Percentiles rank a stretch among this genome's conserved stretches.
Conservation (phyloP, 208 protist genomes). For the Crithidia fasciculata region DNA sequence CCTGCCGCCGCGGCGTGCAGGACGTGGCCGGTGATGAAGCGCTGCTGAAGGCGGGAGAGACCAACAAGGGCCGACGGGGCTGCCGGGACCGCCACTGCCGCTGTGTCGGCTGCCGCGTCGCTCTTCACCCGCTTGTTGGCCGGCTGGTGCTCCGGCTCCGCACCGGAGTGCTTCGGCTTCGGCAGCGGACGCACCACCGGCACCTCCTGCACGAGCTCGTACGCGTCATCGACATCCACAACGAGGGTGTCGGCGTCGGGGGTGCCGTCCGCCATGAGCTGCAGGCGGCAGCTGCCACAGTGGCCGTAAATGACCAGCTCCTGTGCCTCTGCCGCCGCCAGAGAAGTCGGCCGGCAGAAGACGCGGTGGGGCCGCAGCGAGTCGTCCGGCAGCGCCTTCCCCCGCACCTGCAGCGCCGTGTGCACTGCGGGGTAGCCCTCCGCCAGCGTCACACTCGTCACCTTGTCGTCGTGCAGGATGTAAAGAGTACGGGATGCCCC, state of each 20-base stretch:
- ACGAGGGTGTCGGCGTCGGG: constrained; percentile 52
- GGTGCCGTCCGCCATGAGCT: constrained; percentile 57
- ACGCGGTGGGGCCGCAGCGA: constrained; percentile 26
- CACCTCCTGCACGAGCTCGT: constrained; percentile 27
- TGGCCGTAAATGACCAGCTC: constrained; percentile 50
- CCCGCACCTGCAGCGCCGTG: constrained; percentile 30
- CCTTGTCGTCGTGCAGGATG: constrained; percentile 61
- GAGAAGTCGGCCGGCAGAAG: constrained; percentile 17
- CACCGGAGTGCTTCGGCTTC: neutral
- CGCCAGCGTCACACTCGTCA: constrained; percentile 64
- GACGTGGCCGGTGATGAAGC: constrained; percentile 26
- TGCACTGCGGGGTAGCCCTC: constrained; percentile 61
- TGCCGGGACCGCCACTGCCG: neutral
- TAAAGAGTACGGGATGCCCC: constrained; percentile 38
- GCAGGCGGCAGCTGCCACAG: constrained; percentile 47
- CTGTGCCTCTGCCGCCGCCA: neutral
- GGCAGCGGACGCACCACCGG: constrained; percentile 15
- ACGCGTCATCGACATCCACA: constrained; percentile 31
- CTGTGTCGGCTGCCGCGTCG: neutral
- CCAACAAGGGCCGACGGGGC: constrained; percentile 24
- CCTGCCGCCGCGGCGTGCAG: constrained; percentile 20
- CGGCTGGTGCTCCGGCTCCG: neutral
- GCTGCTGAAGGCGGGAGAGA: constrained; percentile 28
- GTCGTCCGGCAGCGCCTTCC: constrained; percentile 21
- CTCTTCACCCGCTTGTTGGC: constrained; percentile 4